These are phyloP conservation scores for Suillus bovinus DNA, from an alignment of 768 basidiomycete genomes.

Conservation along the genomic window DNA sequence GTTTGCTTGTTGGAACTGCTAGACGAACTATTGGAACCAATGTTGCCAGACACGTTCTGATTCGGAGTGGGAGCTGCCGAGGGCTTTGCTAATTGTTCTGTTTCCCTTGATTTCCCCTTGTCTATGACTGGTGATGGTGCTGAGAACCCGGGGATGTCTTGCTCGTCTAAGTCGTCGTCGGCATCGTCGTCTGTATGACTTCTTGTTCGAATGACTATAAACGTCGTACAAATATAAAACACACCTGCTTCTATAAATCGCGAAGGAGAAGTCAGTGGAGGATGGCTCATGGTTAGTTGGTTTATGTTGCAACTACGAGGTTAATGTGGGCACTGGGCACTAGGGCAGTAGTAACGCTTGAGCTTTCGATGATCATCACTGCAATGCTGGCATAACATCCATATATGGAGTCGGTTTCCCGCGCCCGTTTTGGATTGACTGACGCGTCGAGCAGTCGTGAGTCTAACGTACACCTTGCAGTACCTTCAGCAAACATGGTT, in stretches of 20 bases:
- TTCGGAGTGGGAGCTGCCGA: conserved; percentile 32
- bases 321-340: not conserved
- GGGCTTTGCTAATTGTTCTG: conserved; percentile 50
- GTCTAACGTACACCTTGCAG: not conserved
- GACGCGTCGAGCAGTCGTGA: conserved; percentile 49
- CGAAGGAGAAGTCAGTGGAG: conserved; percentile 53
- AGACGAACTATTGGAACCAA: conserved; percentile 52
- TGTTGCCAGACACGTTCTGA: conserved; percentile 65
- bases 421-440: conserved; percentile 30
- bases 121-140: conserved; percentile 55
- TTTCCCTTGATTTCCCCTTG: conserved; percentile 74
- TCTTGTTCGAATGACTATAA: conserved; percentile 11
- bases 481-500: conserved; percentile 24
- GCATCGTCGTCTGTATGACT: conserved; percentile 55
- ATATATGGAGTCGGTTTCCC: not conserved
- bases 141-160: conserved; percentile 77
- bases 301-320: not conserved
- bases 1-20: conserved; percentile 55
- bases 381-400: not conserved
- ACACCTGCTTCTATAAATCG: conserved; percentile 82
- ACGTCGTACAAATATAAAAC: conserved; percentile 6
- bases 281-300: conserved; percentile 21
- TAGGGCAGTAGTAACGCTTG: not conserved
- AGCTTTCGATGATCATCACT: too few relatives aligned
- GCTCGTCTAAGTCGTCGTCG: conserved; percentile 76